Conservation (phyloP, 768 basidiomycete species). For the Dioszegia hungarica region DNA sequence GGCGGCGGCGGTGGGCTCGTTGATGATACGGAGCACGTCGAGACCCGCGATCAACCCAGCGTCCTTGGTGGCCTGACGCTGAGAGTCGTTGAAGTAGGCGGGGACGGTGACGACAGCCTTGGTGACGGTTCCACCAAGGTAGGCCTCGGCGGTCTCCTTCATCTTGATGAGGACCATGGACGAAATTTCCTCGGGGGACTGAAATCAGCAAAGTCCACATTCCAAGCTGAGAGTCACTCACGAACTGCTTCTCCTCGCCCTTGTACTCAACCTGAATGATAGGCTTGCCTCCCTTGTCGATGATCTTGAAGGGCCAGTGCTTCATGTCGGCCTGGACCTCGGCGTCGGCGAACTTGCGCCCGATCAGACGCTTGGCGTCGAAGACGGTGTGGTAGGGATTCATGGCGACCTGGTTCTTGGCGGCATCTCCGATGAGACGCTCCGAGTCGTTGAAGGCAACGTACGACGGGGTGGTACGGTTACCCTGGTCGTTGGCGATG, state of each 20-base stretch:
- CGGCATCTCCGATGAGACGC: constrained; percentile 98
- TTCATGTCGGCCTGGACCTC: constrained; percentile 56
- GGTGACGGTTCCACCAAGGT: constrained; percentile 90
- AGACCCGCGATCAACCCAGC: constrained; percentile 93
- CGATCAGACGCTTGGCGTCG: constrained; percentile 97
- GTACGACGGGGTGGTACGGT: constrained; percentile 92
- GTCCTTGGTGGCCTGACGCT: constrained; percentile 98
- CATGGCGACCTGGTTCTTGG: constrained; percentile 94
- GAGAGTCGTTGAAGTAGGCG: constrained; percentile 98
- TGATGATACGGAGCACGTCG: constrained; percentile 92
- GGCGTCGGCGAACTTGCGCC: constrained; percentile 54
- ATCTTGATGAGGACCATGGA: constrained; percentile 96
- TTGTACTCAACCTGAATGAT: constrained; percentile 71
- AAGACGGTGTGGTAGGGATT: constrained; percentile 96
- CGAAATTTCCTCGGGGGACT: constrained; percentile 90
- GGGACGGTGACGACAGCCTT: constrained; percentile 98
- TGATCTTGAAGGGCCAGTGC: constrained; percentile 65
- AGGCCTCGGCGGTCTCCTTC: constrained; percentile 99
- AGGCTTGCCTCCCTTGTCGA: constrained; percentile 76
- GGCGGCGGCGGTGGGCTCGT: constrained; percentile 94
- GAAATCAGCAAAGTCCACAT: constrained; percentile 2
- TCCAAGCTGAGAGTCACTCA: constrained; percentile 51
- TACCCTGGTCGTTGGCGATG: constrained; percentile 63
- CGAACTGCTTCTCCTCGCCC: constrained; percentile 74
- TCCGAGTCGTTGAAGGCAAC: constrained; percentile 91